Evolutionary conservation across 1,284 basidiomycete genomes (phyloP), one percentile per base, ranked within the genome.

Genomic region (Ganoderma multipileum): DNA sequence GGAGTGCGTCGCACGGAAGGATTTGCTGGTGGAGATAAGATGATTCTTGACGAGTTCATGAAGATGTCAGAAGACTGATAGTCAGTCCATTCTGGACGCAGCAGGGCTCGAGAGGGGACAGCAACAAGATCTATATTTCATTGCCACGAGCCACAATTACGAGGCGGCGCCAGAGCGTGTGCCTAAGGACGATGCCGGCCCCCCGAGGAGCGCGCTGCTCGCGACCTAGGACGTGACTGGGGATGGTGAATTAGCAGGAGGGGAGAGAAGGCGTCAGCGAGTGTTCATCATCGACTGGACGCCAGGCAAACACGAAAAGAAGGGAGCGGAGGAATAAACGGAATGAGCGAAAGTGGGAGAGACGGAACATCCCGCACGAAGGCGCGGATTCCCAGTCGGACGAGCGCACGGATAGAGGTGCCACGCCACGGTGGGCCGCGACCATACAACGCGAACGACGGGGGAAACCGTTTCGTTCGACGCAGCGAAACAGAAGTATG

Each of bases 161-260:
- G 62, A 54, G 23, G 41, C 26, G 61, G 28, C 59, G 41, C 39
- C 30, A 23, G 50, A 23, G 59, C 54, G 36, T 38, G 54, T 36
- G 41, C 36, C 33, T 14, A n/a, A 26, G 2, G 42, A 30, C 18
- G 39, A 33, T 44, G 64, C 18, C 16, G 39, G n/a, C n/a, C 42
- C 0, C 59, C 66, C 39, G 42, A 14, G 36, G 65, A 58, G 23
- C 16, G 50, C 30, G 65, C 60, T 60, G 54, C 54, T 65, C 26
- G 65, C 28, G 23, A 62, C 47, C 2, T 68, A 64, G 23, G 44
- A 64, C 8, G 60, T 57, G 16, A 39, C 59, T 61, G 63, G 57
- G 26, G 66, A 61, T 16, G 47, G 58, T 18, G 52, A 61, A 39
- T 59, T 57, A 14, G 9, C 26, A 30, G 52, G n/a, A n/a, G n/a